Base-by-base conservation (phyloP, 257 asterid species). In the Penstemon davidsonii region DNA sequence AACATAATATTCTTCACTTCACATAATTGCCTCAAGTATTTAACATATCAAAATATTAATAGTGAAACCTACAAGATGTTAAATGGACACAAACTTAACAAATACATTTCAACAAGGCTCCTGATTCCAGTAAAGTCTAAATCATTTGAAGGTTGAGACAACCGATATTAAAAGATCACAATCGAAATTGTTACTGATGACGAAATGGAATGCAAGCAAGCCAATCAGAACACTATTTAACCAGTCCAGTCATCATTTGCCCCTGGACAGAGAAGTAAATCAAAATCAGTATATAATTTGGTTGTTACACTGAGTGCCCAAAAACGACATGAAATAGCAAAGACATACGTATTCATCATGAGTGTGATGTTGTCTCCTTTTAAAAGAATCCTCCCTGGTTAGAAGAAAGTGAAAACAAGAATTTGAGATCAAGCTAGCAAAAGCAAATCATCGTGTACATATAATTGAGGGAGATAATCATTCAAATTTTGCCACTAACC, bases 261-360 rank as follows among this genome's bases (percentile, higher is more conserved):
- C 82, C 61, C 79, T 69, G 73, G 41, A 36, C 37, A 53, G 59
- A 52, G 41, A 44, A 5, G 1, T 38, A 6, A 7, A 25, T 9
- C 37, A 52, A 46, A 5, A 56, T 46, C 18, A 54, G 68, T 25
- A 42, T 18, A 55, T 6, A 37, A 8, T 69, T 69, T 39, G 12
- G 2, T 9, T 25, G 45, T 53, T 36, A 6, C 7, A 6, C 1
- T 5, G 0, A 4, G n/a, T 33, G 2, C 39, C 6, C 15, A 3
- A 51, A 50, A 38, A 52, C 9, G n/a, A 38, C 15, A 15, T 47
- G 49, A 46, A 4, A 56, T 7, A 42, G 50, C n/a, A 42, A 5
- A 55, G 51, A 66, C 80, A 3, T 80, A 80, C 83, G 82, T 72
- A 73, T 86, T 86, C 86, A 76, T 82, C 89, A 84, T 80, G 72